These are phyloP conservation scores for Pinus taeda DNA, from an alignment of 75 land plant species.

Conservation along the genomic window DNA sequence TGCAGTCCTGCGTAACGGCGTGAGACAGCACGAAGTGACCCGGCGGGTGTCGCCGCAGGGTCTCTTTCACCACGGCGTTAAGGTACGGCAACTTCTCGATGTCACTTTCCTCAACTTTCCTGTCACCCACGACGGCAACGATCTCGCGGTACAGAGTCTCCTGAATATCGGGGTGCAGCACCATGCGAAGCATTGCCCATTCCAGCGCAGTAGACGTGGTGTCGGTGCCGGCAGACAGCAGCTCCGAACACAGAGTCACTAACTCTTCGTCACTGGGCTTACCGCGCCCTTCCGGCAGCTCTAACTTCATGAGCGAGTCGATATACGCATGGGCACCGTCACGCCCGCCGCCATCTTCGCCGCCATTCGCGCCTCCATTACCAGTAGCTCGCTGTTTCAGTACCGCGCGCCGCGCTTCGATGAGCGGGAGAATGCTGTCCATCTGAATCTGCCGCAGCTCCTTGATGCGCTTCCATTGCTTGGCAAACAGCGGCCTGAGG, in stretches of 20 bases:
- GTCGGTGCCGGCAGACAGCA: slow-evolving; percentile 76
- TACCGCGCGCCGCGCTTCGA: slow-evolving; percentile 27
- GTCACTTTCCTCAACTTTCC: slow-evolving; percentile 48
- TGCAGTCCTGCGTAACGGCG: slow-evolving; percentile 42
- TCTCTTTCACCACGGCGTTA: slow-evolving; percentile 59
- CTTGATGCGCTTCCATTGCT: slow-evolving; percentile 24
- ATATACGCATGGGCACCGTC: slow-evolving; percentile 26
- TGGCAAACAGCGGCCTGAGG: slow-evolving; percentile 33
- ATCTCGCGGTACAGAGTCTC: slow-evolving; percentile 53
- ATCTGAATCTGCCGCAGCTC: slow-evolving; percentile 42
- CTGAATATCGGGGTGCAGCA: slow-evolving; percentile 64
- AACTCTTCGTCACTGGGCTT: slow-evolving; percentile 24
- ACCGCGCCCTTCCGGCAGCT: slow-evolving; percentile 32
- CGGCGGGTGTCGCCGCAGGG: slow-evolving; percentile 61
- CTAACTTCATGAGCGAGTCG: slow-evolving; percentile 48
- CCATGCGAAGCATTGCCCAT: slow-evolving; percentile 76
- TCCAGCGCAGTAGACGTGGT: slow-evolving; percentile 80
- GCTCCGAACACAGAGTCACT: slow-evolving; percentile 60
- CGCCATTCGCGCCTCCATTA: not conserved
- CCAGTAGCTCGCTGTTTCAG: not conserved
- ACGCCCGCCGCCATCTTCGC: not conserved
- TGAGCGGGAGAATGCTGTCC: slow-evolving; percentile 31
- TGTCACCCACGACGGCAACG: slow-evolving; percentile 26
- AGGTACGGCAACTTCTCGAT: slow-evolving; percentile 51
- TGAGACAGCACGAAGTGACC: slow-evolving; percentile 55